Percentiles rank a stretch among this genome's conserved stretches.
These are phyloP conservation scores for Curvularia lunata DNA, from an alignment of 2,329 filamentous ascomycete species.

Conservation along the genomic window DNA sequence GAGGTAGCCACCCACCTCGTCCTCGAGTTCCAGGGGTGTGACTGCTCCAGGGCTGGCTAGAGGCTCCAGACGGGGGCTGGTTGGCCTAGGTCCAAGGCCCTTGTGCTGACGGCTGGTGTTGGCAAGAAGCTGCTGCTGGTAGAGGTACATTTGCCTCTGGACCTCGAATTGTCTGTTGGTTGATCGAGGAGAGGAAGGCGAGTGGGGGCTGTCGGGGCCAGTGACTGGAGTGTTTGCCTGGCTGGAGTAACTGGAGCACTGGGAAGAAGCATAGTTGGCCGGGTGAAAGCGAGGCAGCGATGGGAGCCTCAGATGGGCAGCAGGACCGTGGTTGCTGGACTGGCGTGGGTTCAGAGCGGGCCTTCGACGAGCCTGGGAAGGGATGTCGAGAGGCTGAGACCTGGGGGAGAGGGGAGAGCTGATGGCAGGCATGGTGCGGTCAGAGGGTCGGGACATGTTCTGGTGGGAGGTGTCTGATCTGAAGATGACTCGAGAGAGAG, in stretches of 20 bases:
- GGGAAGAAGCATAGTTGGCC: conserved; percentile 56
- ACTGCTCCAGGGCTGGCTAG: conserved; percentile 60
- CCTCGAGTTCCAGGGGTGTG: conserved; percentile 59
- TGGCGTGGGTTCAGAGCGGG: conserved; percentile 43
- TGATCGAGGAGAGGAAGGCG: conserved; percentile 53
- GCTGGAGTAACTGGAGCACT: conserved; percentile 49
- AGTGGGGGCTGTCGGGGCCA: conserved; percentile 50
- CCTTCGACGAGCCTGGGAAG: conserved; percentile 44
- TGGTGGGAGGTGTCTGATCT: conserved; percentile 24
- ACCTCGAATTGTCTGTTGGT: conserved; percentile 55
- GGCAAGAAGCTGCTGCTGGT: conserved; percentile 55
- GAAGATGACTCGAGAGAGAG: conserved; percentile 28
- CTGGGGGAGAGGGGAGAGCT: conserved; percentile 46
- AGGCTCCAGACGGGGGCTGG: conserved; percentile 57
- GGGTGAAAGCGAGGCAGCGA: conserved; percentile 60
- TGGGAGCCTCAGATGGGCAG: conserved; percentile 54
- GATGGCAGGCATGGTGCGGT: conserved; percentile 41
- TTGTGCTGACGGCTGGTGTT: conserved; percentile 37
- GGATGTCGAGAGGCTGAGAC: conserved; percentile 46
- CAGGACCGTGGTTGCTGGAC: conserved; percentile 43
- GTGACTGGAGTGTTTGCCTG: conserved; percentile 46
- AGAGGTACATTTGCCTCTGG: conserved; percentile 57
- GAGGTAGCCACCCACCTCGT: conserved; percentile 52
- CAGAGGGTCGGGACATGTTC: conserved; percentile 37
- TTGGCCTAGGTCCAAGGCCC: conserved; percentile 46